Conservation (phyloP, 2,329 filamentous ascomycete species). For the Aspergillus novofumigatus region DNA sequence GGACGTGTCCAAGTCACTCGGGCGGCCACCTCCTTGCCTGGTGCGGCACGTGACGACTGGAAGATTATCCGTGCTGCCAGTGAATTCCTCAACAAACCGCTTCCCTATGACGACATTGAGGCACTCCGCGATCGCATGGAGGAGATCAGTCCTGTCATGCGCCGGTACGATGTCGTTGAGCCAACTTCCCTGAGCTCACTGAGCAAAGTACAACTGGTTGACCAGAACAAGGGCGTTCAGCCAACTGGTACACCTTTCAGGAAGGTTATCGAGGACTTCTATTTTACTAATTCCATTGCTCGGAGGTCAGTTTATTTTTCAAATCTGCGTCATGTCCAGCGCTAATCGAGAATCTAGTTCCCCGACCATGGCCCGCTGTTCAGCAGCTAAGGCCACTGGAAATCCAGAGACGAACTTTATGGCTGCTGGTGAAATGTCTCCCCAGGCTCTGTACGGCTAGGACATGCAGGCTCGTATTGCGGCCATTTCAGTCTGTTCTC, state of each 20-base stretch:
- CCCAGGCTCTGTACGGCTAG: constrained; percentile 38
- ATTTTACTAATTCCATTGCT: constrained; percentile 95
- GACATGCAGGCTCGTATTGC: neutral
- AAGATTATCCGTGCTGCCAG: constrained; percentile 93
- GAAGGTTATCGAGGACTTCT: constrained; percentile 92
- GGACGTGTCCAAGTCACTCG: constrained; percentile 92
- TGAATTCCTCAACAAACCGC: constrained; percentile 81
- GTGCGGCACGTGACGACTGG: constrained; percentile 92
- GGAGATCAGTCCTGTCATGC: constrained; percentile 86
- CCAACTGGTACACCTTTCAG: constrained; percentile 69
- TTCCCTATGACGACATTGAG: constrained; percentile 91
- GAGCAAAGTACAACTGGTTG: constrained; percentile 91
- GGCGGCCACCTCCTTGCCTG: constrained; percentile 80
- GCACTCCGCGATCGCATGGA: constrained; percentile 87
- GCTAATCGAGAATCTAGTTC: constrained; percentile 56
- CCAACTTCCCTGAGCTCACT: constrained; percentile 67
- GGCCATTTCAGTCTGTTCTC: constrained; percentile 16
- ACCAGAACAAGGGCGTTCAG: constrained; percentile 88
- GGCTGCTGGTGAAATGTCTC: constrained; percentile 59
- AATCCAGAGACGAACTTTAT: constrained; percentile 76
- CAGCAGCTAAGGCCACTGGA: constrained; percentile 79
- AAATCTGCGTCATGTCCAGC: neutral
- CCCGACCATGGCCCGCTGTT: constrained; percentile 97
- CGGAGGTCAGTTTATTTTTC: constrained; percentile 66
- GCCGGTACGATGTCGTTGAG: constrained; percentile 88